Conservation (phyloP, 2,329 filamentous ascomycete genomes). For the Diaporthe sp. region DNA sequence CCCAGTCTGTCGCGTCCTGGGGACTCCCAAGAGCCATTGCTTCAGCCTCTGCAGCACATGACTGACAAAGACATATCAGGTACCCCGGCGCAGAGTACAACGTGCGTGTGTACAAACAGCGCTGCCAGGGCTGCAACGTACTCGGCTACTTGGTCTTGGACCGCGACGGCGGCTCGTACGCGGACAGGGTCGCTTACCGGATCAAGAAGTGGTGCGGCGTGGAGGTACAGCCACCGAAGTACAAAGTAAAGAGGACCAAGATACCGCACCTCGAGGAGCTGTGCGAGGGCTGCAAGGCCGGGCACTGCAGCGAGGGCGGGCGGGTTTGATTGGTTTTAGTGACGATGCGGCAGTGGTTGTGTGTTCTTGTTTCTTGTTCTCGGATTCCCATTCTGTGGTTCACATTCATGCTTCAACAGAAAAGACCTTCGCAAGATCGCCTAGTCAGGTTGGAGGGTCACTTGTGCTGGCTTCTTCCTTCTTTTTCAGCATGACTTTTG, state of each 20-base stretch:
- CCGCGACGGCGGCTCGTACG: conserved; percentile 40
- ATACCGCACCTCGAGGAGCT: not conserved
- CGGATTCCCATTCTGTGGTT: not conserved
- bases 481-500: not conserved
- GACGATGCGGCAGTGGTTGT: not conserved
- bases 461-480: not conserved
- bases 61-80: not conserved
- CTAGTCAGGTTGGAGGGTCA: not conserved
- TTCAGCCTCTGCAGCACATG: not conserved
- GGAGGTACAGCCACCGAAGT: conserved; percentile 14
- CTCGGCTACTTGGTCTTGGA: conserved; percentile 42
- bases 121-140: conserved; percentile 41
- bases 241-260: not conserved
- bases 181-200: conserved; percentile 45
- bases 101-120: conserved; percentile 45
- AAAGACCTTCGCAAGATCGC: too few species aligned
- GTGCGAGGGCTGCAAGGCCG: conserved; percentile 33
- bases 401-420: not conserved
- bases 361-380: not conserved
- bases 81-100: conserved; percentile 43
- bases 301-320: not conserved
- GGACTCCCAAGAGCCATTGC: not conserved
- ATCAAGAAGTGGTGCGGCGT: conserved; percentile 46
- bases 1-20: too few species aligned
- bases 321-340: not conserved